A percentile compares a stretch with the other conserved stretches of the same genome.
These are phyloP conservation scores for Ceratonia siliqua DNA, from an alignment of 306 rosid genomes.

Conservation along the genomic window DNA sequence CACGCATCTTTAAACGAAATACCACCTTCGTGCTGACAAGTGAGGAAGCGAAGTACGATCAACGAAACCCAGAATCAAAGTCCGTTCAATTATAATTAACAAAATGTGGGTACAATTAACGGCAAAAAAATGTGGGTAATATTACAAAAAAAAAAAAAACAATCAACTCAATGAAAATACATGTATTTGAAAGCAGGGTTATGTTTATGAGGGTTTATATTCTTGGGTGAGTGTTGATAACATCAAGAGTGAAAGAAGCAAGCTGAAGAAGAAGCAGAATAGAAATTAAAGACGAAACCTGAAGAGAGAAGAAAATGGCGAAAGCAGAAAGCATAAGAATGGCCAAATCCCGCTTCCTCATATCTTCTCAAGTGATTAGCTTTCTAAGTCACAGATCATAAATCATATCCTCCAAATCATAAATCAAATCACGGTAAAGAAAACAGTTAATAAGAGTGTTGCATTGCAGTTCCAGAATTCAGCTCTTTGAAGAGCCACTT, in stretches of 20 bases:
- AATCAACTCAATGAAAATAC: too few relatives aligned
- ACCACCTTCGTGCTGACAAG: constrained; percentile 86
- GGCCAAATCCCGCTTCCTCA: constrained; percentile 99
- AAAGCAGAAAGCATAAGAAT: constrained; percentile 97
- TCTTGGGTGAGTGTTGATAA: neutral
- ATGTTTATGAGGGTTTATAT: constrained; percentile 15
- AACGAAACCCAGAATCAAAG: neutral
- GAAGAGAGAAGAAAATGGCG: constrained; percentile 97
- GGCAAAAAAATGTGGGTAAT: neutral
- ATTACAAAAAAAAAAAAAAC: neutral
- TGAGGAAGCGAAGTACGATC: neutral
- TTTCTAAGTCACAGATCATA: constrained; percentile 1
- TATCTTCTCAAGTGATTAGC: constrained; percentile 2
- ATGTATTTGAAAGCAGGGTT: neutral
- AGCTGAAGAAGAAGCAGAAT: neutral
- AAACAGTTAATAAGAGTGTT: neutral
- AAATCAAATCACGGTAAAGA: neutral
- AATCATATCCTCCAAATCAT: too few relatives aligned
- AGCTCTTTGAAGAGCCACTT: neutral
- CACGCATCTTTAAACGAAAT: constrained; percentile 92
- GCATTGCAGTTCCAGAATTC: neutral
- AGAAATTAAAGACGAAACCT: constrained; percentile 44
- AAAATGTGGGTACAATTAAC: neutral
- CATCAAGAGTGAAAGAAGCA: neutral
- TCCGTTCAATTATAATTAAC: constrained; percentile 12